Conservation (phyloP, 768 basidiomycete species). For the Nevesoporus exiguus region DNA sequence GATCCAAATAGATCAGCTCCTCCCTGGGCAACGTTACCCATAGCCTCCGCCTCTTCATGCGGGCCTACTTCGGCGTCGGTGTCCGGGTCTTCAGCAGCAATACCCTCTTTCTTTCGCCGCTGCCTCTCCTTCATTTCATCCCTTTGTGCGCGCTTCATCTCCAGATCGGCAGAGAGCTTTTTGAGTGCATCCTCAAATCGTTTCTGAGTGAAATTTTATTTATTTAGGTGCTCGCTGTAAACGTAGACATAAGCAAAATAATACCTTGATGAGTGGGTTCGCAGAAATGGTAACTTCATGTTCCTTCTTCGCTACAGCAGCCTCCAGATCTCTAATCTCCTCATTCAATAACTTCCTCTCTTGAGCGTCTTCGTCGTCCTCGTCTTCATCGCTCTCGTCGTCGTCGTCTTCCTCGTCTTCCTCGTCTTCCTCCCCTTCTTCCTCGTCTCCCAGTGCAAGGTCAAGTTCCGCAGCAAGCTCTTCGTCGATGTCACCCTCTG, state of each 20-base stretch:
- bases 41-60: constrained; percentile 36
- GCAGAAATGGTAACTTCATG: constrained; percentile 78
- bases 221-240: not conserved
- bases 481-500: constrained; percentile 81
- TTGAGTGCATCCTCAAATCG: constrained; percentile 91
- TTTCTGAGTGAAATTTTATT: constrained; percentile 57
- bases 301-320: constrained; percentile 81
- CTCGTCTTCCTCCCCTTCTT: constrained; percentile 66
- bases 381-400: constrained; percentile 60
- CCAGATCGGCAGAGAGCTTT: constrained; percentile 82
- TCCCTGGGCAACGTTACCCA: constrained; percentile 18
- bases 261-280: constrained; percentile 84
- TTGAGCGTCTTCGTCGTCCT: constrained; percentile 78
- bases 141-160: constrained; percentile 76
- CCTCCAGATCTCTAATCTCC: constrained; percentile 86
- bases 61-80: constrained; percentile 38
- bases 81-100: constrained; percentile 38
- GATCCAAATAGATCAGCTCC: constrained; percentile 45
- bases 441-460: constrained; percentile 67
- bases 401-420: constrained; percentile 57
- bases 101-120: constrained; percentile 67
- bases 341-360: constrained; percentile 79
- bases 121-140: constrained; percentile 79
- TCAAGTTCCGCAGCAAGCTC: constrained; percentile 88
- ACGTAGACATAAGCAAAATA: not conserved